Percentiles rank a stretch among this genome's conserved stretches.
These are phyloP conservation scores for Trapa incisa DNA, from an alignment of 345 rosid species.

Conservation along the genomic window DNA sequence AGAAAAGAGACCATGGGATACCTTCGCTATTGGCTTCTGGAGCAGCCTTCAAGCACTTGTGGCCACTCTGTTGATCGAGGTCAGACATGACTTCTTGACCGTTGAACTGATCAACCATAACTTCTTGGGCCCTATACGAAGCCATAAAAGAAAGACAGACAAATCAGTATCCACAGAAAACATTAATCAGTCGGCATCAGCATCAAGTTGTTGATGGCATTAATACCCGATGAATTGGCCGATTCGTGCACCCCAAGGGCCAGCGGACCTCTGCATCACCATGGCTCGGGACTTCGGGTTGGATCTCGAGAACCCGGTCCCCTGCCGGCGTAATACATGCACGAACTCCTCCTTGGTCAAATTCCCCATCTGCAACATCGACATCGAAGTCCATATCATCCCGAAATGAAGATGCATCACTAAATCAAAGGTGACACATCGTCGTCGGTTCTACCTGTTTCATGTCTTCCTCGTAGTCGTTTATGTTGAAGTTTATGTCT, in stretches of 20 bases:
- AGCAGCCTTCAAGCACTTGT: no score
- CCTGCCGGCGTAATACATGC: constrained; percentile 47
- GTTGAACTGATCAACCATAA: no score
- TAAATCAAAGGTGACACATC: no score
- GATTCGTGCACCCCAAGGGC: constrained; percentile 51
- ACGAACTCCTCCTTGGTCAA: constrained; percentile 52
- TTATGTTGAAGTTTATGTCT: constrained; percentile 43
- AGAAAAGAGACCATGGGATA: no score
- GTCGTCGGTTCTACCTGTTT: constrained; percentile 29
- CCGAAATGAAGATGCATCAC: no score
- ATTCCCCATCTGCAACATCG: constrained; percentile 27
- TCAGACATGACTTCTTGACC: no score
- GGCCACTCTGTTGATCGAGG: no score
- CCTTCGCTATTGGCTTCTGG: no score
- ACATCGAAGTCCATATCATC: not conserved
- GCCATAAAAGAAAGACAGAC: constrained; percentile 14
- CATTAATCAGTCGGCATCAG: no score
- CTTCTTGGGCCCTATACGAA: constrained; percentile 42
- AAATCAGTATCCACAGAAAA: not conserved
- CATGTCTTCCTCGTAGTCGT: constrained; percentile 47
- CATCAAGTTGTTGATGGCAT: constrained; percentile 10
- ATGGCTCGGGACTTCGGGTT: constrained; percentile 50
- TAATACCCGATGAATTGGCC: constrained; percentile 53
- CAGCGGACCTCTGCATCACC: constrained; percentile 36
- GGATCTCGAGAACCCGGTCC: constrained; percentile 53